Evolutionary conservation across 2,329 filamentous ascomycete species (phyloP).

Genomic region (Fusarium poae): DNA sequence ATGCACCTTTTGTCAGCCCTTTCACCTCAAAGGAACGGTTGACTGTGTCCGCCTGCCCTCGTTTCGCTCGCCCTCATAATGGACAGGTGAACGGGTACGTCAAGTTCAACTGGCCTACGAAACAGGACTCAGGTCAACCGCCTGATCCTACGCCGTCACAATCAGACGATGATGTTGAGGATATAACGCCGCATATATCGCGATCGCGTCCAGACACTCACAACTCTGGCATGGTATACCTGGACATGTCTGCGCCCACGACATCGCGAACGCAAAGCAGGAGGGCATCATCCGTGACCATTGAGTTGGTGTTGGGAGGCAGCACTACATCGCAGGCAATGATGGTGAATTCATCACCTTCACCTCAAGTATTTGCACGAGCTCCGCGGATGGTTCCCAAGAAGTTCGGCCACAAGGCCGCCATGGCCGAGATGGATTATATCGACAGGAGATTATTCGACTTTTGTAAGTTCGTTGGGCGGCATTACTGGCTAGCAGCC

Average conservation of each 20-base stretch:
- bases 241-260: conserved; percentile 23
- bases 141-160: conserved; percentile 20
- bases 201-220: conserved; percentile 13
- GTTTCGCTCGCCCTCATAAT: conserved; percentile 50
- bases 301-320: conserved; percentile 24
- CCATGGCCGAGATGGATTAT: conserved; percentile 52
- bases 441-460: conserved; percentile 53
- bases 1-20: conserved; percentile 47
- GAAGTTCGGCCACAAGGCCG: conserved; percentile 49
- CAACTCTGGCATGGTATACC: conserved; percentile 17
- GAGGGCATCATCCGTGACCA: conserved; percentile 19
- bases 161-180: conserved; percentile 32
- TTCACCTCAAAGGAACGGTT: conserved; percentile 53
- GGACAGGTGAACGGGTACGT: conserved; percentile 57
- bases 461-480: conserved; percentile 51
- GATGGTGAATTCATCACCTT: conserved; percentile 17
- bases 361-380: conserved; percentile 20
- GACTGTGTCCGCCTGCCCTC: conserved; percentile 39
- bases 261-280: conserved; percentile 4
- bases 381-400: conserved; percentile 46
- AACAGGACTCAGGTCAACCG: conserved; percentile 29
- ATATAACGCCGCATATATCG: conserved; percentile 29
- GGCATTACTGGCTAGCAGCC: not conserved
- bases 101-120: conserved; percentile 55
- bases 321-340: conserved; percentile 19